Conservation (phyloP, 176 grass and related monocot genomes). For the Lolium multiflorum region DNA sequence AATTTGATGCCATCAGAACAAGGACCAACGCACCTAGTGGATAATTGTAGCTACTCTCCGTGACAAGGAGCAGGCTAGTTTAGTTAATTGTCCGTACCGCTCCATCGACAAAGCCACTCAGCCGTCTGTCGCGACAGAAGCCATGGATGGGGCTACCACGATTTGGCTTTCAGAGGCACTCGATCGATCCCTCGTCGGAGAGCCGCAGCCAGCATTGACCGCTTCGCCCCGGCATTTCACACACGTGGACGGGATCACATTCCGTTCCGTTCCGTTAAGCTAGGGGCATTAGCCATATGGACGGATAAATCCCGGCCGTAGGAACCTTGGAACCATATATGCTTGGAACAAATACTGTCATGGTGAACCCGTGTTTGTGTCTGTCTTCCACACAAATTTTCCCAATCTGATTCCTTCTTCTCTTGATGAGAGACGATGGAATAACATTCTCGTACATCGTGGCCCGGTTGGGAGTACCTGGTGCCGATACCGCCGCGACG, state of each 20-base stretch:
- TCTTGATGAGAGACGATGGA: background rate
- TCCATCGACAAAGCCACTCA: no score
- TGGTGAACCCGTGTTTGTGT: background rate
- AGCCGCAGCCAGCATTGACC: background rate
- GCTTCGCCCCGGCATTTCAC: background rate
- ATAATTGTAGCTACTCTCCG: no score
- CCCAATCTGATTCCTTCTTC: background rate
- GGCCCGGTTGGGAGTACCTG: background rate
- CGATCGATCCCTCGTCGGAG: background rate
- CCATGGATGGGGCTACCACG: background rate
- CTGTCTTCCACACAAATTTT: background rate
- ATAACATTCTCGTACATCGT: background rate
- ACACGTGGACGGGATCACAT: slow-evolving; percentile 7
- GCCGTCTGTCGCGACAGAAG: background rate
- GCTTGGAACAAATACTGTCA: no score
- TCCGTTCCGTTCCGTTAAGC: background rate
- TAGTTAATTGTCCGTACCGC: no score
- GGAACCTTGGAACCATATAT: no score
- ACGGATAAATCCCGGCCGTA: background rate
- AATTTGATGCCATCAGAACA: no score
- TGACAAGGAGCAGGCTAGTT: no score
- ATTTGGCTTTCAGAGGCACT: background rate
- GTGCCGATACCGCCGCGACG: background rate
- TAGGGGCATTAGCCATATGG: background rate
- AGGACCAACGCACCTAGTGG: no score